Evolutionary conservation across 225 moss, liverwort and hornwort species (phyloP).

Genomic region (Asterella californica): DNA sequence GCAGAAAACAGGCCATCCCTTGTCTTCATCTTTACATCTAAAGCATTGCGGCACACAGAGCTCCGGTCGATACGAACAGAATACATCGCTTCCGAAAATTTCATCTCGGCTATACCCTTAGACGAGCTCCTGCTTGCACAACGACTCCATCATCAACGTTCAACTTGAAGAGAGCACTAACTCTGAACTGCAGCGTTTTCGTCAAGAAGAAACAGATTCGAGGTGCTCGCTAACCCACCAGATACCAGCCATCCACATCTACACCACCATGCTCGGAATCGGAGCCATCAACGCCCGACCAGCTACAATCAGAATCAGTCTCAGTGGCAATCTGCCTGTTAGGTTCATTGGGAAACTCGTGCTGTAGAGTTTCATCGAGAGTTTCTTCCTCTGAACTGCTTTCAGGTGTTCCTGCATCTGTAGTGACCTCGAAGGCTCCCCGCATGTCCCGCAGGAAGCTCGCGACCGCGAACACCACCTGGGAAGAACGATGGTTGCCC

Average conservation of each 20-base stretch:
- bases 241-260: constrained; percentile 19
- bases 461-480: background rate
- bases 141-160: background rate
- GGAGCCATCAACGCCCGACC: background rate
- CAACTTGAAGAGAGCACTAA: background rate
- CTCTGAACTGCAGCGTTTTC: background rate
- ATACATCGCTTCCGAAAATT: background rate
- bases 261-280: constrained; percentile 9
- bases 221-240: constrained; percentile 8
- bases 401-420: background rate
- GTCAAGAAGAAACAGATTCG: background rate
- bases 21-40: background rate
- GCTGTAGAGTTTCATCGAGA: background rate
- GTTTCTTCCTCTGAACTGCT: background rate
- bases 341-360: background rate
- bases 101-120: no score
- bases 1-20: background rate
- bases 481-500: background rate
- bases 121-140: background rate
- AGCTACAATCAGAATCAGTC: constrained; percentile 1
- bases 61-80: background rate
- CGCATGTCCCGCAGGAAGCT: constrained; percentile 3
- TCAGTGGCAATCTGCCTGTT: background rate
- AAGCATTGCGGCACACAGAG: background rate
- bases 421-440: background rate